Base-by-base conservation (phyloP, 805 yeast species). In the Ogataea zsoltii region DNA sequence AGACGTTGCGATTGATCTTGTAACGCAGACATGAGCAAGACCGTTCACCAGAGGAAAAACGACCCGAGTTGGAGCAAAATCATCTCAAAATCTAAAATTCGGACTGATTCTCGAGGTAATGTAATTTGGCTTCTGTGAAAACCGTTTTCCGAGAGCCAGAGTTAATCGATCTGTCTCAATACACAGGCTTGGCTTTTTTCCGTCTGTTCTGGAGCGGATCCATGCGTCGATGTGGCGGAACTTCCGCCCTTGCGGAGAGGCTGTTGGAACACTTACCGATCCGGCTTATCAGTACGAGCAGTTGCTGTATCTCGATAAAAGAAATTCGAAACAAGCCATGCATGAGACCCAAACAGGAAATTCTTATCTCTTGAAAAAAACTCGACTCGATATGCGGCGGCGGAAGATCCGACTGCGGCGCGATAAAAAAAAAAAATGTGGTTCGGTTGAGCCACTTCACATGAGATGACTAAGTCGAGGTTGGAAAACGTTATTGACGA, bases 1-100 rank as follows among this genome's bases (percentile, higher is more conserved):
- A 53, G 38, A 2, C 45, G 38, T 34, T 50, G 57, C 1, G 57
- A 50, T 33, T 53, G 57, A 28, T 53, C 57, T 43, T 53, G 55
- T 3, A 53, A 39, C 23, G 51, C 19, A 18, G 38, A 47, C 51
- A 47, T 47, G 6, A 15, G 21, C 15, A 25, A 11, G 15, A 15
- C 15, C 16, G 23, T 9, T 5, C 7, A 33, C 17, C 7, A 18
- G 12, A n/a, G n/a, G n/a, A n/a, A n/a, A n/a, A n/a, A n/a, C n/a
- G n/a, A n/a, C n/a, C n/a, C n/a, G n/a, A n/a, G n/a, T n/a, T n/a
- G n/a, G n/a, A n/a, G n/a, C n/a, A n/a, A n/a, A n/a, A n/a, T n/a
- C n/a, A n/a, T n/a, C n/a, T n/a, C n/a, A n/a, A n/a, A n/a, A n/a
- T n/a, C n/a, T n/a, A n/a, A n/a, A n/a, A n/a, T n/a, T n/a, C n/a